A percentile compares a stretch with the other conserved stretches of the same genome.
Conservation (phyloP, 495 filamentous ascomycete species). For the Thermochaetoides thermophila region DNA sequence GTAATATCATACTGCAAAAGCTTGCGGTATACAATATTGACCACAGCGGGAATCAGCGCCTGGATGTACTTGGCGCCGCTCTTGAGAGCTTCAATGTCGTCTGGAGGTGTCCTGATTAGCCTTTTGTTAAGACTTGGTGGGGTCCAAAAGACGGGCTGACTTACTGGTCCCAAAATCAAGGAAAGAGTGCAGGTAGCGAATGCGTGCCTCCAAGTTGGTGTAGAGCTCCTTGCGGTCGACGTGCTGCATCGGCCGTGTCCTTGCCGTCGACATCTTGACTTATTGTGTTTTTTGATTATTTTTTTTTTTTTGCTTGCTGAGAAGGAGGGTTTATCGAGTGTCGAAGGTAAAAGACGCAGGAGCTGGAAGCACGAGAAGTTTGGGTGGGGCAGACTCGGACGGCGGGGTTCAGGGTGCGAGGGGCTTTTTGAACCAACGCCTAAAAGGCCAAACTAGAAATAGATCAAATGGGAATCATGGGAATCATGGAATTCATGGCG, state of each 20-base stretch:
- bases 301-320: background rate
- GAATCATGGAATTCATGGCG: too few species aligned
- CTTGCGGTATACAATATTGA: slow-evolving; percentile 69
- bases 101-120: too few species aligned
- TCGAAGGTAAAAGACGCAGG: too few species aligned
- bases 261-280: slow-evolving; percentile 15
- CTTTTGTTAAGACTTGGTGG: too few species aligned
- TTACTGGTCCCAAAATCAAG: slow-evolving; percentile 56
- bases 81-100: slow-evolving; percentile 51
- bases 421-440: too few species aligned
- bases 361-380: too few species aligned
- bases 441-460: too few species aligned
- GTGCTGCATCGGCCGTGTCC: slow-evolving; percentile 33
- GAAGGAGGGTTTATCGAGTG: too few species aligned
- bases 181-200: slow-evolving; percentile 56
- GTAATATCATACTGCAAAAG: slow-evolving; percentile 63
- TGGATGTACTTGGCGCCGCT: slow-evolving; percentile 59
- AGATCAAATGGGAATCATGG: too few species aligned
- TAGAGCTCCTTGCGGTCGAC: slow-evolving; percentile 56
- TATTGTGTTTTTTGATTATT: background rate
- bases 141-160: too few species aligned
- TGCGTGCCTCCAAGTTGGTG: slow-evolving; percentile 47
- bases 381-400: too few species aligned
- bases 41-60: slow-evolving; percentile 52
- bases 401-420: too few species aligned